A percentile compares a stretch with the other conserved stretches of the same genome.
These are phyloP conservation scores for Boletus mariae DNA, from an alignment of 1,284 basidiomycete species.

Conservation along the genomic window DNA sequence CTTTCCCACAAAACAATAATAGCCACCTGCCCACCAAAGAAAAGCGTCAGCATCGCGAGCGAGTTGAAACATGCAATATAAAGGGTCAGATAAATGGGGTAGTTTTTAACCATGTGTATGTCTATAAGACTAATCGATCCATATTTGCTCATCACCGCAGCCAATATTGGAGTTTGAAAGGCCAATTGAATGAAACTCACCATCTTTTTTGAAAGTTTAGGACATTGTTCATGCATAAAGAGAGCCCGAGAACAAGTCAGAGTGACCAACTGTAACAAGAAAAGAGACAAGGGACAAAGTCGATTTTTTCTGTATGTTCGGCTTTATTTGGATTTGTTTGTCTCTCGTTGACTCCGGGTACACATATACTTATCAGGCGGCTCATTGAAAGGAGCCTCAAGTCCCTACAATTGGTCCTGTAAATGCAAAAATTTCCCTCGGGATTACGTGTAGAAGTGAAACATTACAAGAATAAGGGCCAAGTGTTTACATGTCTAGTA, in stretches of 20 bases:
- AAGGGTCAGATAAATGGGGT: conserved; percentile 35
- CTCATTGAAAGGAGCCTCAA: background rate
- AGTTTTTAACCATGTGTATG: conserved; percentile 35
- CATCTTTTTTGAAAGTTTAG: conserved; percentile 17
- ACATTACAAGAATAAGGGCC: conserved; percentile 20
- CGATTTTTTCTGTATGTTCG: background rate
- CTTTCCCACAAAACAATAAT: background rate
- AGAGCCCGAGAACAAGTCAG: background rate
- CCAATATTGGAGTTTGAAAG: conserved; percentile 5
- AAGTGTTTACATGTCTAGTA: conserved; percentile 16
- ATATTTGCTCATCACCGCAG: conserved; percentile 53
- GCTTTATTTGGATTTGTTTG: background rate
- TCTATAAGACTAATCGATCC: conserved; percentile 87
- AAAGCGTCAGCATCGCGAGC: conserved; percentile 11
- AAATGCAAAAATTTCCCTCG: conserved; percentile 5
- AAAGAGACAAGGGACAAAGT: background rate
- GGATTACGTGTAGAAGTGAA: conserved; percentile 9
- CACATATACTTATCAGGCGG: no score
- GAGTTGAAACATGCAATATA: conserved; percentile 8
- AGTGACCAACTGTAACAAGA: background rate
- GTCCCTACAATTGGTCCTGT: background rate
- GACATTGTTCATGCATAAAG: background rate
- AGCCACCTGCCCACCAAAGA: conserved; percentile 7
- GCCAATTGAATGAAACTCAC: conserved; percentile 41
- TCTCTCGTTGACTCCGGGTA: background rate